Conservation (phyloP, 2,329 filamentous ascomycete species). For the Diplodia intermedia region DNA sequence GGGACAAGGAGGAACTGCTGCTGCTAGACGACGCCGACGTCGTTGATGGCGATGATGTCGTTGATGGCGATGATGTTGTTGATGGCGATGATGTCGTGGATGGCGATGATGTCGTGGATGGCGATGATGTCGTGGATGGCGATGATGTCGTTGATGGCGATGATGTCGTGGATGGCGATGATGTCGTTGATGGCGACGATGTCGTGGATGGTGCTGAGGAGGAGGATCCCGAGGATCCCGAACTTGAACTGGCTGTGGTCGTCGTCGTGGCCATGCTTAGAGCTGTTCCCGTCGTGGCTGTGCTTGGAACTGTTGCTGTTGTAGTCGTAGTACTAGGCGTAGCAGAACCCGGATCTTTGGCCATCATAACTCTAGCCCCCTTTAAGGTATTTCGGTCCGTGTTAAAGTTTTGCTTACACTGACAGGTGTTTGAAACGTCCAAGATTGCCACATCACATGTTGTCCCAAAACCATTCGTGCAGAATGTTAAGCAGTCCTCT, state of each 20-base stretch:
- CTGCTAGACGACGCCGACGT: too few species aligned
- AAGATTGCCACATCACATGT: slow-evolving; percentile 2
- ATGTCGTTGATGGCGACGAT: not conserved
- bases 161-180: not conserved
- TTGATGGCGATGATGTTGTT: too few species aligned
- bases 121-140: not conserved
- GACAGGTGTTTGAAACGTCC: not conserved
- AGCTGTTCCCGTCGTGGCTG: too few species aligned
- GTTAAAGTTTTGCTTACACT: not conserved
- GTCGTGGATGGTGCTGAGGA: not conserved
- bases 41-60: too few species aligned
- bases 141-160: not conserved
- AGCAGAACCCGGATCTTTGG: not conserved
- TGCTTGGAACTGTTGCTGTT: too few species aligned
- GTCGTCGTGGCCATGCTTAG: not conserved
- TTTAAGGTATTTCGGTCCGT: not conserved
- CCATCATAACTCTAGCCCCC: not conserved
- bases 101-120: too few species aligned
- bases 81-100: not conserved
- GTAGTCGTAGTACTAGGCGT: not conserved
- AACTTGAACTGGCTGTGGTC: not conserved
- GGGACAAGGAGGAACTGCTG: too few species aligned
- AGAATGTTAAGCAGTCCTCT: slow-evolving; percentile 9
- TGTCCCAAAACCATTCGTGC: not conserved
- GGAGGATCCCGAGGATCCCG: not conserved